Conservation (phyloP, 169 alveolate genomes). For the Babesia ovis region DNA sequence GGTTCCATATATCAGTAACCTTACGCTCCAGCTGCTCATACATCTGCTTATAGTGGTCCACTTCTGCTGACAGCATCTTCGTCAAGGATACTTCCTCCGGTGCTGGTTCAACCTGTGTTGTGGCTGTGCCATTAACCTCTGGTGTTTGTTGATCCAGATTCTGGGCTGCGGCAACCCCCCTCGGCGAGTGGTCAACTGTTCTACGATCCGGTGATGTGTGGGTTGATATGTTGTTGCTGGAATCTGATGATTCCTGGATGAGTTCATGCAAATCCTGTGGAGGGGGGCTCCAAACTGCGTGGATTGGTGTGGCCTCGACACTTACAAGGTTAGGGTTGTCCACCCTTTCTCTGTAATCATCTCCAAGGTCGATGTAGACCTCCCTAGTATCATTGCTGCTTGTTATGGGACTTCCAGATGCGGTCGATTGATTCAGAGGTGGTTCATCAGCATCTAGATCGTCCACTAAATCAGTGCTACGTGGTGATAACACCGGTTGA, state of each 20-base stretch:
- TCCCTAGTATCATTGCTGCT: too few relatives aligned
- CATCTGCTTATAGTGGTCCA: constrained; percentile 20
- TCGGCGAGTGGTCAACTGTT: too few relatives aligned
- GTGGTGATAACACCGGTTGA: too few relatives aligned
- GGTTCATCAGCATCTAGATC: too few relatives aligned
- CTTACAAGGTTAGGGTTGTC: constrained; percentile 3
- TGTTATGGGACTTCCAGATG: too few relatives aligned
- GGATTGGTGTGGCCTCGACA: not conserved
- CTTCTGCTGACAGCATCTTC: constrained; percentile 3
- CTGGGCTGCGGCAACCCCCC: too few relatives aligned
- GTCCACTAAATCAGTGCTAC: too few relatives aligned
- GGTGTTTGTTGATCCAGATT: too few relatives aligned
- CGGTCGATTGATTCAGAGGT: too few relatives aligned
- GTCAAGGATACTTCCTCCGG: too few relatives aligned
- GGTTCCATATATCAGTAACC: constrained; percentile 17
- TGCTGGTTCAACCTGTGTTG: too few relatives aligned
- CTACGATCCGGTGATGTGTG: not conserved
- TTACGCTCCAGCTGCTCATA: constrained; percentile 18
- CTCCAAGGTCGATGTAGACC: constrained; percentile 6
- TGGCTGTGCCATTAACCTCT: too few relatives aligned
- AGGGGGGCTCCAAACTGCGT: not conserved
- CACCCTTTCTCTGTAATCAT: not conserved
- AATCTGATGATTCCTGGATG: not conserved
- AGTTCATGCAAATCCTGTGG: not conserved
- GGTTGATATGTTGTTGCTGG: not conserved